A percentile compares a stretch with the other conserved stretches of the same genome.
phyloP scores from a whole-genome alignment of 306 rosid genomes.

The Quercus gilva region DNA sequence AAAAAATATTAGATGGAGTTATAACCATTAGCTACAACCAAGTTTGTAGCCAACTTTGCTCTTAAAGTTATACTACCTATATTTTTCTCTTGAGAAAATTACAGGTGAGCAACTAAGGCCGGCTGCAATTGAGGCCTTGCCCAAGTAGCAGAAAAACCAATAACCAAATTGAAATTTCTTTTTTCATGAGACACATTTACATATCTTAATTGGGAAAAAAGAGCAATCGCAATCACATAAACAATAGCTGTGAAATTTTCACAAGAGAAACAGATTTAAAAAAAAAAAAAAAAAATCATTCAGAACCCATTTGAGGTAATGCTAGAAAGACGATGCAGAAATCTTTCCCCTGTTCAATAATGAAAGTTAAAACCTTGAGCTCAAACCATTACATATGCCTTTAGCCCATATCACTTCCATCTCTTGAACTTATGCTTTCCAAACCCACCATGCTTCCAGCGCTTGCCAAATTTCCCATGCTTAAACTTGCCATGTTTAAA shows the following conservation, averaged over 20 bases:
- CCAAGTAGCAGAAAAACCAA: neutral
- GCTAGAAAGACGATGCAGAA: neutral
- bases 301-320: neutral
- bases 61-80: neutral
- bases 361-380: neutral
- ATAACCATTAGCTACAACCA: too few species aligned
- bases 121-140: neutral
- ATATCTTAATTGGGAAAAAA: neutral
- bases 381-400: neutral
- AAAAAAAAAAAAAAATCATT: neutral
- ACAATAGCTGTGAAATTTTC: neutral
- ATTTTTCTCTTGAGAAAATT: neutral
- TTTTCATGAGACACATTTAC: neutral
- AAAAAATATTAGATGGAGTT: too few species aligned
- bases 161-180: neutral
- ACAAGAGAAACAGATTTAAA: neutral
- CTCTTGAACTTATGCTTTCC: constrained; percentile 56
- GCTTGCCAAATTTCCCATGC: constrained; percentile 78
- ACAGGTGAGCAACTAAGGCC: neutral
- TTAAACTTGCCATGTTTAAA: constrained; percentile 65
- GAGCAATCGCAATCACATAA: neutral
- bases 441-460: constrained; percentile 49
- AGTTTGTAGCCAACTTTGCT: neutral
- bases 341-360: neutral
- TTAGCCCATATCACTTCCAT: constrained; percentile 55